Evolutionary conservation across 768 basidiomycete species (phyloP).

Genomic region (Serpula lacrymans): DNA sequence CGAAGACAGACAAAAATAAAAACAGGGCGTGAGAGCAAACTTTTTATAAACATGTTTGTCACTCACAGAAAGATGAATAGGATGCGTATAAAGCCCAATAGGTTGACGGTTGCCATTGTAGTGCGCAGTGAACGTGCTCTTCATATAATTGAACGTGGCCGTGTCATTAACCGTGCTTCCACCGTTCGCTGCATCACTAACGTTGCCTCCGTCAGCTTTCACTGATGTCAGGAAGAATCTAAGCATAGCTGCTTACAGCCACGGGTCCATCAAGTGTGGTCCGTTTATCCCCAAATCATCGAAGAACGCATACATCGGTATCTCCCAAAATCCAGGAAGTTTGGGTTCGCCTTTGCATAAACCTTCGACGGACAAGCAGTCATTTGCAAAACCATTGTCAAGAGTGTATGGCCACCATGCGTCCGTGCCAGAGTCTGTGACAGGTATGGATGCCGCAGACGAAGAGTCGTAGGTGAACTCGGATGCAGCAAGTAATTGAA

Average conservation of each 20-base stretch:
- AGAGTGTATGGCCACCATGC: conserved; percentile 84
- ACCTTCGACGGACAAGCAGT: conserved; percentile 55
- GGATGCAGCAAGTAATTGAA: conserved; percentile 50
- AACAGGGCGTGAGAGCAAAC: too few relatives aligned
- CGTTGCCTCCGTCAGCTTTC: background rate
- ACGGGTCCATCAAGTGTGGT: conserved; percentile 78
- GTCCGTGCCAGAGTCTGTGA: conserved; percentile 63
- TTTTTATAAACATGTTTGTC: too few relatives aligned
- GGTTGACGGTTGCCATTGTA: conserved; percentile 76
- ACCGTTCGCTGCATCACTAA: conserved; percentile 55
- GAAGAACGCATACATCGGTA: conserved; percentile 81
- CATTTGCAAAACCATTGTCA: conserved; percentile 76
- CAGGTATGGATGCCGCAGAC: conserved; percentile 57
- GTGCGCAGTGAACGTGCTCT: conserved; percentile 69
- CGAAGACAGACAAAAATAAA: background rate
- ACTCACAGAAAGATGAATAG: conserved; percentile 66
- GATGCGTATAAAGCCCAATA: conserved; percentile 79
- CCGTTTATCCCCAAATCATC: conserved; percentile 54
- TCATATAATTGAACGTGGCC: conserved; percentile 69
- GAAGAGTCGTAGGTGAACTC: conserved; percentile 74
- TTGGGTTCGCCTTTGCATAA: conserved; percentile 68
- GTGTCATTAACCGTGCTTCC: conserved; percentile 46
- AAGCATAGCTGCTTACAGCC: conserved; percentile 75
- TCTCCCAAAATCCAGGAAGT: conserved; percentile 79
- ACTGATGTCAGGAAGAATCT: too few relatives aligned